Base-by-base conservation (phyloP, 306 rosid genomes). In the Inga laurina region DNA sequence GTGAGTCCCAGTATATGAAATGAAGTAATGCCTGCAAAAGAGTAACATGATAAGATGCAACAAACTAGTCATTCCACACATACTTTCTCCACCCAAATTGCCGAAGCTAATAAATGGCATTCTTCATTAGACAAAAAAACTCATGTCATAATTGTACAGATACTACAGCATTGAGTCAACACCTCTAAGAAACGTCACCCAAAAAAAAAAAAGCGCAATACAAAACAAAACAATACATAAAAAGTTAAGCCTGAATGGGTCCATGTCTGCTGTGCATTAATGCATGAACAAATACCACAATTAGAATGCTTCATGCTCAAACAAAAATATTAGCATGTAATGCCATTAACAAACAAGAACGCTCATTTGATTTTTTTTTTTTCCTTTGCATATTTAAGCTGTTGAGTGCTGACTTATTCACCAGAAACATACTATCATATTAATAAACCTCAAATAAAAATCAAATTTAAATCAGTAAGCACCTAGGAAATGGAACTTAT, bases 1-100 rank as follows among this genome's bases (percentile, higher is more conserved):
- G 78, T 9, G 80, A 57, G 78, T 90, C 96, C 90, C 96, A 88
- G 82, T 92, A 92, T 56, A 92, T 89, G 73, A 84, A 92, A 84
- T 92, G 93, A 65, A 92, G 96, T 54, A 92, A 79, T 3, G 87
- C 96, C 96, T 92, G 85, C 81, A 88, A 35, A 37, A 46, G 76
- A 24, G 59, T 45, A 22, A 27, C 59, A 72, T 72, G 12, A 27
- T 8, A 61, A 19, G 59, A 41, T 43, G 35, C 75, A 79, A 68
- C 22, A 57, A 43, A 65, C 76, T 39, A 59, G 69, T 52, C 43
- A 69, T 75, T 79, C 69, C 12, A 16, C 49, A 9, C 32, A n/a
- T 65, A 82, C 45, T 62, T 39, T n/a, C 49, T 64, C 49, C 51
- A 79, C 22, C 30, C 51, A 74, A 49, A 49, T 62, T 78, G 67